Evolutionary conservation across 805 yeast genomes (phyloP).

Genomic region (Ogataea pignaliae): DNA sequence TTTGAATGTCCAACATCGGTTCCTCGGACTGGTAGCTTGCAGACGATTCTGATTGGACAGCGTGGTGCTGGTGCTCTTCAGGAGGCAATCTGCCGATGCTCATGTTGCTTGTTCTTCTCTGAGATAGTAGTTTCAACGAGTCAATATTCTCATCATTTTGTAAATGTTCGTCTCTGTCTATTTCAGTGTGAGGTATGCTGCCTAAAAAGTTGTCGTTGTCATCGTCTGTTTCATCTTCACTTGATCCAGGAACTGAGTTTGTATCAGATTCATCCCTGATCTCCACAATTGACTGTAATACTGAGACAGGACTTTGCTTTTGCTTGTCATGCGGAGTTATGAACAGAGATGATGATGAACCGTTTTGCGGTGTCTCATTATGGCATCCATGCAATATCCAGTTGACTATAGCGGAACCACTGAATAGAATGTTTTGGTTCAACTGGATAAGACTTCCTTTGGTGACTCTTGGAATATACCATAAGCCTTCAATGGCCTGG

Average conservation of each 20-base stretch:
- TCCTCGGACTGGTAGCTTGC: too few relatives aligned
- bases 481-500: slow-evolving; percentile 20
- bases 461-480: slow-evolving; percentile 6
- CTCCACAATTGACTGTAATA: slow-evolving; percentile 9
- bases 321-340: too few relatives aligned
- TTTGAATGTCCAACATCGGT: too few relatives aligned
- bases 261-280: slow-evolving; percentile 8
- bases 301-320: neutral
- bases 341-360: too few relatives aligned
- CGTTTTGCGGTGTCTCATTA: neutral
- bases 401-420: slow-evolving; percentile 8
- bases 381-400: slow-evolving; percentile 9
- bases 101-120: too few relatives aligned
- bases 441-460: slow-evolving; percentile 4
- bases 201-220: slow-evolving; percentile 22
- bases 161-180: neutral
- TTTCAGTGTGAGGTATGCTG: slow-evolving; percentile 20
- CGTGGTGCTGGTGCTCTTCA: too few relatives aligned
- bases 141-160: too few relatives aligned
- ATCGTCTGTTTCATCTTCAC: slow-evolving; percentile 18
- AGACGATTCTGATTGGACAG: too few relatives aligned
- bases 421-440: slow-evolving; percentile 1
- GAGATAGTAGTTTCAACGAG: neutral
- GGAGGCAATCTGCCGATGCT: neutral
- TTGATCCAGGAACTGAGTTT: neutral